Evolutionary conservation across 2,329 filamentous ascomycete genomes (phyloP).

Genomic region (Hortaea werneckii): DNA sequence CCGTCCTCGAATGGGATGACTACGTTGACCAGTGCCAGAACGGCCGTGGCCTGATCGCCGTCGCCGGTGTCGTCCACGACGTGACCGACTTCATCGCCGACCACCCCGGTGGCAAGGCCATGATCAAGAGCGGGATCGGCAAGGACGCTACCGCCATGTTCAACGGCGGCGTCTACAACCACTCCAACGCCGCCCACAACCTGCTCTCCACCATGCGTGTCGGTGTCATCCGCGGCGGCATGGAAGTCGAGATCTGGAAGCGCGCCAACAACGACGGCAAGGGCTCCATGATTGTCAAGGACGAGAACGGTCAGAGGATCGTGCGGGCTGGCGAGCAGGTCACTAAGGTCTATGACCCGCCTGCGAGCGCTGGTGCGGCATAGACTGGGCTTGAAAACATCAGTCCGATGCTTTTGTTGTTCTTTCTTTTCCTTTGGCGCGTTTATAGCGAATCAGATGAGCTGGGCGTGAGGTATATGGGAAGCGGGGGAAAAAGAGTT

Average conservation of each 20-base stretch:
- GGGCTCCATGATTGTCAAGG: conserved; percentile 69
- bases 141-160: conserved; percentile 87
- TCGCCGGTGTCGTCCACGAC: conserved; percentile 81
- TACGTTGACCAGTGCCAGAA: conserved; percentile 69
- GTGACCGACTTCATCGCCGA: conserved; percentile 76
- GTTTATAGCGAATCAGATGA: no score
- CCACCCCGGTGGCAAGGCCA: conserved; percentile 80
- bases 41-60: conserved; percentile 64
- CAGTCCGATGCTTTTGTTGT: no score
- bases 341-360: conserved; percentile 71
- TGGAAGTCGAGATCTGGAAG: conserved; percentile 91
- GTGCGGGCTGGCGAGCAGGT: conserved; percentile 77
- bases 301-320: conserved; percentile 70
- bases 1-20: conserved; percentile 78
- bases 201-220: conserved; percentile 79
- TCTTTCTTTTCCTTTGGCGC: no score
- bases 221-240: conserved; percentile 75
- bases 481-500: no score
- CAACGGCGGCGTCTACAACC: conserved; percentile 83
- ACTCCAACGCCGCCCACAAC: conserved; percentile 86
- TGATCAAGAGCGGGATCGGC: conserved; percentile 72
- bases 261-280: conserved; percentile 75
- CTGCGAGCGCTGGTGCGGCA: conserved; percentile 75
- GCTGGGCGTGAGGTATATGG: no score
- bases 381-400: no score